Conservation (phyloP, 1,139 yeast species). For the Diutina rugosa region DNA sequence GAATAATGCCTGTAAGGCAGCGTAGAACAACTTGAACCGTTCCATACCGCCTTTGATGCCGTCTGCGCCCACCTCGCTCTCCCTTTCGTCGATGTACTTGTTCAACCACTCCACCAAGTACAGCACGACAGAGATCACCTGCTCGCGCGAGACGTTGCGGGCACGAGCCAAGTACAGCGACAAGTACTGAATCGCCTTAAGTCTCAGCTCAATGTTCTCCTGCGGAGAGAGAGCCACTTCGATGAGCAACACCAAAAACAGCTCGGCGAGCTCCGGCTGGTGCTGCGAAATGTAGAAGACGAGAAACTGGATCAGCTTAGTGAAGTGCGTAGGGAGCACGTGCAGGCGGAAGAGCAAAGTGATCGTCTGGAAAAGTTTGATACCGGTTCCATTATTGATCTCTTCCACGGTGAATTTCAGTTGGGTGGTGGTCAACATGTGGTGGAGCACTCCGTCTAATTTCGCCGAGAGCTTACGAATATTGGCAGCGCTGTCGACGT, state of each 20-base stretch:
- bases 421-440: constrained; percentile 20
- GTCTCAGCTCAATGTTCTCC: constrained; percentile 61
- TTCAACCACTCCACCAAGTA: constrained; percentile 77
- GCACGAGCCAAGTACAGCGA: constrained; percentile 91
- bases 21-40: constrained; percentile 75
- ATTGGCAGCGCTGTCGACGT: constrained; percentile 35
- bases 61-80: constrained; percentile 57
- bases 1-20: constrained; percentile 84
- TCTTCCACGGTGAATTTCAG: constrained; percentile 37
- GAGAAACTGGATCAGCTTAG: constrained; percentile 78
- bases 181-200: constrained; percentile 84
- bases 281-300: constrained; percentile 74
- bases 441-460: constrained; percentile 52
- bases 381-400: constrained; percentile 49
- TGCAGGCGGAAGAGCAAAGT: constrained; percentile 70
- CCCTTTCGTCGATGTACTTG: constrained; percentile 71
- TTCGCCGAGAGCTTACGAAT: constrained; percentile 49
- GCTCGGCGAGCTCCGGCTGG: constrained; percentile 73
- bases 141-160: constrained; percentile 53
- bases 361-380: constrained; percentile 64
- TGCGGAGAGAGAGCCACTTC: constrained; percentile 66
- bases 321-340: constrained; percentile 83
- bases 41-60: constrained; percentile 47
- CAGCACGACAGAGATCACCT: constrained; percentile 65
- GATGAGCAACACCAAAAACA: constrained; percentile 68